Base-by-base conservation (phyloP, 2,329 filamentous ascomycete genomes). In the Rugonectria rugulosa region DNA sequence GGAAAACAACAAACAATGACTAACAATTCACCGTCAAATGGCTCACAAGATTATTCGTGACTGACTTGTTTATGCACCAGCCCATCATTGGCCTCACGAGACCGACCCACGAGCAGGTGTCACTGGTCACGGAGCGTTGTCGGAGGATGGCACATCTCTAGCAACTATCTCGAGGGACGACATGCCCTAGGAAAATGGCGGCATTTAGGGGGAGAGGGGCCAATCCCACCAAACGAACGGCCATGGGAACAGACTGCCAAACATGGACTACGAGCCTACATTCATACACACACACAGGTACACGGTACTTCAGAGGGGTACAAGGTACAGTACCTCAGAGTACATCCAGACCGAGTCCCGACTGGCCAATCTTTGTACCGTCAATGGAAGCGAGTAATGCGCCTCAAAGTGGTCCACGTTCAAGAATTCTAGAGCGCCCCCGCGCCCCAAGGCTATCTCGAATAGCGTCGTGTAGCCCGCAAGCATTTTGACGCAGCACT, bases 51-150 rank as follows among this genome's bases (percentile, higher is more conserved):
- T 40, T n/a, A n/a, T 11, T n/a, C 19, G 10, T 50, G 36, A 23
- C 38, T 45, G 50, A 41, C 46, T 52, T 27, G 17, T 23, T 5
- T 19, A 37, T 15, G 26, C 53, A 38, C 41, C 31, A 26, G 48
- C 40, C 43, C 52, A 46, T 54, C 53, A 56, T 41, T 46, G n/a
- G 38, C 23, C 49, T 53, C 61, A 62, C 42, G 34, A 20, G 56
- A 48, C 20, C 32, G n/a, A 36, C 23, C 52, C 59, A 65, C 56
- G 61, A 44, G 63, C 19, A 26, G 19, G 27, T 23, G 21, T 38
- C 40, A 56, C 51, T 57, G 43, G 57, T 51, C 34, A 34, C 31
- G 26, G 46, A 52, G 23, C 27, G 38, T 21, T 40, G 14, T 27
- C 31, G 48, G 48, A 50, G 36, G 34, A 51, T 37, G 31, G 48